Evolutionary conservation across 345 rosid species (phyloP).

Genomic region (Chamaenerion angustifolium): DNA sequence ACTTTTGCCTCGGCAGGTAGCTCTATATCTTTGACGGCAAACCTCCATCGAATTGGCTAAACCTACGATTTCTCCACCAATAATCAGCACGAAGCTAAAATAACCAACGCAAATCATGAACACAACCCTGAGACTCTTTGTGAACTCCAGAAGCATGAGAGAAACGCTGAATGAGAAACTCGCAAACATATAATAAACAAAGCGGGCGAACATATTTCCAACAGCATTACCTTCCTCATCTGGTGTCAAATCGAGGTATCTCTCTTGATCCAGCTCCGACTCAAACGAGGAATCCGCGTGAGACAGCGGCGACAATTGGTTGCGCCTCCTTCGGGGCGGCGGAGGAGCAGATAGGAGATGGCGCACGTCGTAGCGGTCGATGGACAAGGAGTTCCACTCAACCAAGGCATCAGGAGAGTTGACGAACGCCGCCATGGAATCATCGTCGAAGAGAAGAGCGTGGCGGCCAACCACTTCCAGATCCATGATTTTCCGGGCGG

Average conservation of each 20-base stretch:
- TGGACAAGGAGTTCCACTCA: conserved; percentile 78
- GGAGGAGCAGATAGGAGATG: conserved; percentile 87
- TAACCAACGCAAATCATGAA: no score
- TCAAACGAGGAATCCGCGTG: conserved; percentile 25
- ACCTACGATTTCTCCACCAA: no score
- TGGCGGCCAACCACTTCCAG: conserved; percentile 84
- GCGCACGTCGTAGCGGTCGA: conserved; percentile 96
- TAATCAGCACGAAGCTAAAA: no score
- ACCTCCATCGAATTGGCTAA: no score
- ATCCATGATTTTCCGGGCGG: conserved; percentile 30
- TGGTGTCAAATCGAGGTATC: conserved; percentile 58
- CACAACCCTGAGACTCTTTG: no score
- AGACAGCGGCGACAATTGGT: conserved; percentile 12
- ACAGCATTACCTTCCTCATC: conserved; percentile 32
- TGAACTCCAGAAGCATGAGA: no score
- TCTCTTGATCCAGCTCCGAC: conserved; percentile 60
- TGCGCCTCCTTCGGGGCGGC: conserved; percentile 40
- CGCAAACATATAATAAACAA: no score
- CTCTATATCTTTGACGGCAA: no score
- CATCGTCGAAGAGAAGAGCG: conserved; percentile 91
- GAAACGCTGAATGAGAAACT: no score
- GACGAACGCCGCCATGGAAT: conserved; percentile 62
- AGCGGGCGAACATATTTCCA: neutral
- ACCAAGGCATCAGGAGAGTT: conserved; percentile 75
- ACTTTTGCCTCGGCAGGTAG: no score